Percentiles rank a stretch among this genome's conserved stretches.
Conservation (phyloP, 2,329 filamentous ascomycete species). For the Zymoseptoria passerinii region DNA sequence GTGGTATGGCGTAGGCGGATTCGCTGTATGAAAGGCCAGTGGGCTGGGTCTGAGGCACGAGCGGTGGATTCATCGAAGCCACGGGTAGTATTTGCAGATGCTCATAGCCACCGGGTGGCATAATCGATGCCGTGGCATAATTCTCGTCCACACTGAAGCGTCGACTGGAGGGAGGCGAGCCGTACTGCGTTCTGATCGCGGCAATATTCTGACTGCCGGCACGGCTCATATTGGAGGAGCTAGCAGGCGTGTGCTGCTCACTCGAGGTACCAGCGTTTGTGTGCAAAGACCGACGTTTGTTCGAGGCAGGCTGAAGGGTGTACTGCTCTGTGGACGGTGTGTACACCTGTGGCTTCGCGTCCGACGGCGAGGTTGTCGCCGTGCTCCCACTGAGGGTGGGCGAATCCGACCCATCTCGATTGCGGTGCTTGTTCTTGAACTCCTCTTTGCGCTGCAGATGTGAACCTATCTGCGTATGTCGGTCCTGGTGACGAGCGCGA, state of each 20-base stretch:
- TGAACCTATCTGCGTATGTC: slow-evolving; percentile 56
- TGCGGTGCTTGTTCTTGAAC: slow-evolving; percentile 42
- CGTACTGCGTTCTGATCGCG: slow-evolving; percentile 5
- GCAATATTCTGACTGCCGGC: slow-evolving; percentile 6
- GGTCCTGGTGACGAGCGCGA: slow-evolving; percentile 57
- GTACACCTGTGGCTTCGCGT: slow-evolving; percentile 7
- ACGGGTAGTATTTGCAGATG: slow-evolving; percentile 8
- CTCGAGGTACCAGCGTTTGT: background rate
- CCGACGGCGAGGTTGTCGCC: slow-evolving; percentile 16
- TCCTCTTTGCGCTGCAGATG: slow-evolving; percentile 67
- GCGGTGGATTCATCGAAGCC: slow-evolving; percentile 24
- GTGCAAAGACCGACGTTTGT: slow-evolving; percentile 9
- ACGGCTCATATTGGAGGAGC: slow-evolving; percentile 9
- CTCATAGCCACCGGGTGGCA: slow-evolving; percentile 9
- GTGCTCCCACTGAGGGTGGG: slow-evolving; percentile 11
- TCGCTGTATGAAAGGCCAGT: slow-evolving; percentile 15
- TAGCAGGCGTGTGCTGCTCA: slow-evolving; percentile 5
- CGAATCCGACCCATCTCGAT: slow-evolving; percentile 7
- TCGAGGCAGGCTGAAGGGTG: background rate
- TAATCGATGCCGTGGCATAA: slow-evolving; percentile 8
- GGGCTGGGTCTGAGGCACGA: slow-evolving; percentile 15
- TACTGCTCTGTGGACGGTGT: slow-evolving; percentile 7
- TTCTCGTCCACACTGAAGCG: slow-evolving; percentile 20
- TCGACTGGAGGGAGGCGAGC: slow-evolving; percentile 9
- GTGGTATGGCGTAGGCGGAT: slow-evolving; percentile 17